Evolutionary conservation across 192 early-diverging fungal genomes (phyloP), one percentile per base, ranked within the genome.

Genomic region (Phycomyces nitens): DNA sequence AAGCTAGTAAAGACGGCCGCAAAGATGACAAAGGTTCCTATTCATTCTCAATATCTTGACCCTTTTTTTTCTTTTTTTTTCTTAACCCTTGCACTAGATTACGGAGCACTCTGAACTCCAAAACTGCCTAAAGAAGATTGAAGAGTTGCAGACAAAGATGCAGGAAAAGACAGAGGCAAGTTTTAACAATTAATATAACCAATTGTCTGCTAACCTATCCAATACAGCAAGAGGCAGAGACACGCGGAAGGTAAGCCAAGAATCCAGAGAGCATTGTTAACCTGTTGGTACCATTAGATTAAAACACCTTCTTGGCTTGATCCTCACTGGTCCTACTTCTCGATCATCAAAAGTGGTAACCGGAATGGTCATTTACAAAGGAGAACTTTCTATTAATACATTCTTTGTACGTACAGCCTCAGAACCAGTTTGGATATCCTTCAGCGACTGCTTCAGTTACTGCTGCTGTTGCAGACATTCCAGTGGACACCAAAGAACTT

Each of bases 1-100:
- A 98, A 98, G 74, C 90, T 91, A 60, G 87, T 99, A 16, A 79
- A 82, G 24, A 88, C 90, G 23, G 85, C 84, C 39, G 91, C 97
- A 10, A 78, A 91, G 40, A 86, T 89, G 55, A 96, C 96, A 75
- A 77, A 84, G 27, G 81, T 87, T 11, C 58, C 58, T 58, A 59
- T 6, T 23, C 52, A n/a, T n/a, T n/a, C n/a, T n/a, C n/a, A n/a
- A n/a, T n/a, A n/a, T n/a, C n/a, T n/a, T n/a, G n/a, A n/a, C n/a
- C n/a, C n/a, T n/a, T n/a, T n/a, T n/a, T n/a, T n/a, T n/a, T n/a
- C n/a, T n/a, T n/a, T n/a, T n/a, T 18, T n/a, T 44, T 44, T 58
- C 10, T 42, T 56, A n/a, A 39, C 11, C 16, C 0, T 62, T 60
- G 12, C 0, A 15, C 12, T 43, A 69, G 68, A 62, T 57, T 6